Base-by-base conservation (phyloP, 2,329 filamentous ascomycete genomes). In the Fusarium penzigii region DNA sequence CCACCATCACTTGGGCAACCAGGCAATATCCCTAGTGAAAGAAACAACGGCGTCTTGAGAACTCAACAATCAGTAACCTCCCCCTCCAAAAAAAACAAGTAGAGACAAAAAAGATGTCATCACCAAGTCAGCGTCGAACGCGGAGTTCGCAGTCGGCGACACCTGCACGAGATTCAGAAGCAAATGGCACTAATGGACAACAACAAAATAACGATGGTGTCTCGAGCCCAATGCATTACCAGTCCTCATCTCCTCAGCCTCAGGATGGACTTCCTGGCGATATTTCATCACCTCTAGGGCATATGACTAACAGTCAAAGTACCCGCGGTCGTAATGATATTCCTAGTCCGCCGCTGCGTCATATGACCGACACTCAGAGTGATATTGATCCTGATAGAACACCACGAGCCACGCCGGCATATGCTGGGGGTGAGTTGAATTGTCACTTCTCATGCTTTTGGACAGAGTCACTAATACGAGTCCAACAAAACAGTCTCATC, bases 141-240 rank as follows among this genome's bases (percentile, higher is more conserved):
- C 74, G 79, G 61, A 78, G 72, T 68, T 85, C 84, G 48, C 78
- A 82, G 68, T 77, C 79, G 42, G 70, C 65, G 45, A 75, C 73
- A 9, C 74, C 74, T 45, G 61, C 64, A 42, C 76, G 79, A 47
- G 78, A 69, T 47, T 65, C 70, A 14, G 62, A 70, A 50, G 59
- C 65, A 38, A 69, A 68, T 41, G 52, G 52, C 38, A 81, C 80
- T 80, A 56, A 76, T 77, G 46, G 71, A 71, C 49, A 53, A 49
- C 49, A 72, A 70, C 46, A 74, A 75, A 34, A 62, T 72, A 78
- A 78, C 17, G 77, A 80, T 61, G 76, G 86, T 56, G 83, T 84
- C 6, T 94, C 91, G 5, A 96, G 92, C 52, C 92, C 92, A 39
- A 79, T 96, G 58, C 89, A 90, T 72, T 95, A 86, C 72, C 84